Evolutionary conservation across 2,329 filamentous ascomycete genomes (phyloP).

Genomic region (Epichloe gansuensis): DNA sequence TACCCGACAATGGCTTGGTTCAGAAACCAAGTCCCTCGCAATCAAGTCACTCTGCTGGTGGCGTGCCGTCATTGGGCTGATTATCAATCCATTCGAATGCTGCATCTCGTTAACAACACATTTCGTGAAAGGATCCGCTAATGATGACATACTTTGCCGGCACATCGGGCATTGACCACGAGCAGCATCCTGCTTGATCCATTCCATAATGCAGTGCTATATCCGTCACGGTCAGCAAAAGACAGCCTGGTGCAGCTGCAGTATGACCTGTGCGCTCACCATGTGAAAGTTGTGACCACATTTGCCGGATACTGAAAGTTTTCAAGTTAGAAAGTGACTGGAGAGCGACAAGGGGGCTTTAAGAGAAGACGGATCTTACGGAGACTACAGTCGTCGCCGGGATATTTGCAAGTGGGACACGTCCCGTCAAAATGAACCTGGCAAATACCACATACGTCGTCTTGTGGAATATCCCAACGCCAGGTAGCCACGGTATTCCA

Average conservation of each 20-base stretch:
- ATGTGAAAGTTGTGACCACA: conserved; percentile 98
- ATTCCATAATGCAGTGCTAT: conserved; percentile 89
- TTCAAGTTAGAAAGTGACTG: background rate
- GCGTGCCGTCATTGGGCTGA: conserved; percentile 19
- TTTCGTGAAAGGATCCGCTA: background rate
- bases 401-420: conserved; percentile 95
- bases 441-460: conserved; percentile 97
- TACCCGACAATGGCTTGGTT: background rate
- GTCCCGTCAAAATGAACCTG: conserved; percentile 96
- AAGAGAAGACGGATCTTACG: conserved; percentile 41
- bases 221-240: background rate
- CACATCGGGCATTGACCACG: conserved; percentile 98
- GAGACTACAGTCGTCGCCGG: conserved; percentile 87
- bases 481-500: conserved; percentile 94
- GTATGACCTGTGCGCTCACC: conserved; percentile 39
- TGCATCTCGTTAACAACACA: conserved; percentile 8
- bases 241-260: background rate
- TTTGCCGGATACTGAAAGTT: conserved; percentile 71
- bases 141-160: conserved; percentile 57
- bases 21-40: too few species aligned
- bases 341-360: background rate
- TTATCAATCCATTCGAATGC: conserved; percentile 29
- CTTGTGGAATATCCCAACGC: conserved; percentile 95
- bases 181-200: conserved; percentile 90
- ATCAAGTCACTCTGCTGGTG: conserved; percentile 15